Conservation (phyloP, 1,284 basidiomycete species). For the Apiotrichum brassicae region DNA sequence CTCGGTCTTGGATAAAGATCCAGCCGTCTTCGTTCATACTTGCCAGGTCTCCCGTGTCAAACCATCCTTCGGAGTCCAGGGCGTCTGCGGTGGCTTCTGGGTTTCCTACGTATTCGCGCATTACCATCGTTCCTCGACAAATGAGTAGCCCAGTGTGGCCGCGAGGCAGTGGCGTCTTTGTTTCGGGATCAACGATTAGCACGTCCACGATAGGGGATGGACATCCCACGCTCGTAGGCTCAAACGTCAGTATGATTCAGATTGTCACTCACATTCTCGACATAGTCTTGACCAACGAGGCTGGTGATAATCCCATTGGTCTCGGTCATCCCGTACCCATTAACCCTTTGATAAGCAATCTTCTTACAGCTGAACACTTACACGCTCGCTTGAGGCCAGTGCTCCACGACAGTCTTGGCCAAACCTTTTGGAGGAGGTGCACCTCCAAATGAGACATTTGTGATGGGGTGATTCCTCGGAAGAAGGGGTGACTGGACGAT, state of each 20-base stretch:
- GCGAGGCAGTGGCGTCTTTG: conserved; percentile 13
- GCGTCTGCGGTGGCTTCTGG: conserved; percentile 1
- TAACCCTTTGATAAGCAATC: too few species aligned
- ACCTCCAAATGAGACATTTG: conserved; percentile 37
- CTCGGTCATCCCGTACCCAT: conserved; percentile 41
- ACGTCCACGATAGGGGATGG: conserved; percentile 31
- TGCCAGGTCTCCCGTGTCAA: conserved; percentile 39
- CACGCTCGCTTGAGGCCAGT: conserved; percentile 25
- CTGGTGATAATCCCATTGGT: conserved; percentile 38
- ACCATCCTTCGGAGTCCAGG: conserved; percentile 34
- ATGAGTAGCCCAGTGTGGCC: conserved; percentile 29
- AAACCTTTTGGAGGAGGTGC: conserved; percentile 33
- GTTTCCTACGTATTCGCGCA: conserved; percentile 36
- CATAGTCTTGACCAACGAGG: conserved; percentile 30
- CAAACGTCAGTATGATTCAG: neutral
- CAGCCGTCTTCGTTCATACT: conserved; percentile 31
- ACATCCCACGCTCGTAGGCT: neutral
- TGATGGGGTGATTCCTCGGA: conserved; percentile 18
- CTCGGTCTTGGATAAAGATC: conserved; percentile 35
- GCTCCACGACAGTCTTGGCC: conserved; percentile 19
- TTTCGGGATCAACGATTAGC: conserved; percentile 28
- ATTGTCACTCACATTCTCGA: conserved; percentile 11
- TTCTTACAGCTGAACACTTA: too few species aligned
- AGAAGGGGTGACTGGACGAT: conserved; percentile 11
- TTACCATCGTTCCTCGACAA: conserved; percentile 33